Percentiles rank a stretch among this genome's conserved stretches.
Evolutionary conservation across 192 early-diverging fungal genomes (phyloP).

Genomic region (Helicostylum pulchrum): DNA sequence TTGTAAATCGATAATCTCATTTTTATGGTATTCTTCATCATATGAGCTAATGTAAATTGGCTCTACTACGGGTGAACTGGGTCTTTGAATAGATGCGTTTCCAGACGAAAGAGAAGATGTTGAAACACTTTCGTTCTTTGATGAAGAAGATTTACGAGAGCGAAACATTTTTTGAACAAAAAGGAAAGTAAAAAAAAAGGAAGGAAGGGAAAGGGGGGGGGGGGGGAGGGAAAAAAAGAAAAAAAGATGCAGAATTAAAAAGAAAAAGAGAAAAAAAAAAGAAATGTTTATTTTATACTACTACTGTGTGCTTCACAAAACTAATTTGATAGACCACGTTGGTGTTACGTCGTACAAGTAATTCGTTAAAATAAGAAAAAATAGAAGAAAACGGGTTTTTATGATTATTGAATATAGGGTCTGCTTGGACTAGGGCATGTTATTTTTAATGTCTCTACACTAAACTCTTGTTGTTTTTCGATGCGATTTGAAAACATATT

Average conservation of each 20-base stretch:
- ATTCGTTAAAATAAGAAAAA: neutral
- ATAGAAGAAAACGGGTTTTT: neutral
- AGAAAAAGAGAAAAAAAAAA: conserved; percentile 15
- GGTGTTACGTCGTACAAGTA: conserved; percentile 9
- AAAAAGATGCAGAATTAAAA: neutral
- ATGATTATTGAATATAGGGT: conserved; percentile 31
- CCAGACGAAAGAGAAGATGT: conserved; percentile 13
- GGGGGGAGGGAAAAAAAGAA: neutral
- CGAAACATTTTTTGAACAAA: conserved; percentile 13
- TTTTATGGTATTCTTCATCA: neutral
- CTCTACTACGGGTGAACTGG: neutral
- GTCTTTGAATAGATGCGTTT: conserved; percentile 15
- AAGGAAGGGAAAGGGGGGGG: neutral
- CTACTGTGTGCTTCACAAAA: conserved; percentile 17
- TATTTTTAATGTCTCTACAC: conserved; percentile 35
- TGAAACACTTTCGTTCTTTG: neutral
- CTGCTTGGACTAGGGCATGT: conserved; percentile 40
- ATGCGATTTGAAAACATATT: conserved; percentile 43
- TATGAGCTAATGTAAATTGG: neutral
- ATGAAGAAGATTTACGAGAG: neutral
- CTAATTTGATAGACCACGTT: conserved; percentile 8
- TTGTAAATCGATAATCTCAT: conserved; percentile 18
- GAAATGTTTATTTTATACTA: neutral
- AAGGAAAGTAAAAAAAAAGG: neutral
- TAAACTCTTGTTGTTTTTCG: conserved; percentile 33